Evolutionary conservation across 2,329 filamentous ascomycete species (phyloP).

Genomic region (Diaporthe velutina): DNA sequence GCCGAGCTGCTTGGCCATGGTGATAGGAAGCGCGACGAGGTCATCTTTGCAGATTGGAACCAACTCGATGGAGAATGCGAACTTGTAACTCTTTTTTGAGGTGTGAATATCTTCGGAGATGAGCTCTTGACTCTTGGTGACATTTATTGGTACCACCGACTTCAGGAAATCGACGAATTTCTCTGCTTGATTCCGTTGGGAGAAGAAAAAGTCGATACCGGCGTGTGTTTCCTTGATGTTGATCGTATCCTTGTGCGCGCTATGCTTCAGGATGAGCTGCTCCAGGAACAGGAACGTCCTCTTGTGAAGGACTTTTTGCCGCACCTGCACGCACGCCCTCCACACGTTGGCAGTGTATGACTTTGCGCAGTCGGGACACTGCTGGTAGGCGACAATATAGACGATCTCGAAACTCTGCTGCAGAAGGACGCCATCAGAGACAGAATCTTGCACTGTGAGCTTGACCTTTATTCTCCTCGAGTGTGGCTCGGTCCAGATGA

Average conservation of each 20-base stretch:
- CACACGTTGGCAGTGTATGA: slow-evolving; percentile 97
- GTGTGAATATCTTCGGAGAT: slow-evolving; percentile 96
- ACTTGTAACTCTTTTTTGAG: slow-evolving; percentile 92
- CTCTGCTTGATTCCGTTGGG: slow-evolving; percentile 89
- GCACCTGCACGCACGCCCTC: slow-evolving; percentile 92
- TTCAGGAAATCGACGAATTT: slow-evolving; percentile 82
- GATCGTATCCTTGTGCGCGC: slow-evolving; percentile 90
- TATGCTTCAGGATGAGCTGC: slow-evolving; percentile 95
- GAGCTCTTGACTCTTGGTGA: slow-evolving; percentile 68
- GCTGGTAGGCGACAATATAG: slow-evolving; percentile 90
- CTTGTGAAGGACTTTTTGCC: slow-evolving; percentile 98
- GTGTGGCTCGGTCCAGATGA: slow-evolving; percentile 99
- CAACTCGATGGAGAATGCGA: slow-evolving; percentile 88
- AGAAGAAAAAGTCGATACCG: slow-evolving; percentile 93
- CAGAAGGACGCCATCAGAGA: slow-evolving; percentile 75
- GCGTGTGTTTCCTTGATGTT: slow-evolving; percentile 99
- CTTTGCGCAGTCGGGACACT: slow-evolving; percentile 95
- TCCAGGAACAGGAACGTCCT: slow-evolving; percentile 80
- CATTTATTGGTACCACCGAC: slow-evolving; percentile 77
- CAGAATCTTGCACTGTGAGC: slow-evolving; percentile 86
- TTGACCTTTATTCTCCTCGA: slow-evolving; percentile 93
- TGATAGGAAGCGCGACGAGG: slow-evolving; percentile 91
- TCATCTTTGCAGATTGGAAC: slow-evolving; percentile 98
- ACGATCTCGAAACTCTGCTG: slow-evolving; percentile 97
- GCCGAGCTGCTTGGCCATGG: slow-evolving; percentile 86